These are phyloP conservation scores for Phyllosticta citribraziliensis DNA, from an alignment of 2,329 filamentous ascomycete genomes.

Conservation along the genomic window DNA sequence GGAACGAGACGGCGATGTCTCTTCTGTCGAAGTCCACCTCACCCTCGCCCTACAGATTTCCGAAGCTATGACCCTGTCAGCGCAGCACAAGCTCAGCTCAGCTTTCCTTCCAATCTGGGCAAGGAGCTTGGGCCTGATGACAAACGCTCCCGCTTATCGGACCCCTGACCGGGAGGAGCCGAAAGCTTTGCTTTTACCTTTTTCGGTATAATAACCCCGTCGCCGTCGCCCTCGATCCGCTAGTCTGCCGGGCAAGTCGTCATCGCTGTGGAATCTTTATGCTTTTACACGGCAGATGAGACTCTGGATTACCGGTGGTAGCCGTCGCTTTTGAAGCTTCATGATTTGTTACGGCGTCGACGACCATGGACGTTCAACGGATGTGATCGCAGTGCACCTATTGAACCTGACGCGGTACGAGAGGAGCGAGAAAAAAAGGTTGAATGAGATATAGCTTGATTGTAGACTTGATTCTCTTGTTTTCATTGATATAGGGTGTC, in stretches of 20 bases:
- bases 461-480: not conserved
- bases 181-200: not conserved
- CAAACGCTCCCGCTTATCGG: not conserved
- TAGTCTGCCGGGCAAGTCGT: not conserved
- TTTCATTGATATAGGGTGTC: not conserved
- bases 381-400: not conserved
- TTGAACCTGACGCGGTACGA: too few species aligned
- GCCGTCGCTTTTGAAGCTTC: not conserved
- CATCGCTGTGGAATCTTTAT: not conserved
- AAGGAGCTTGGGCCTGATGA: not conserved
- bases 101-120: not conserved
- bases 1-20: too few species aligned
- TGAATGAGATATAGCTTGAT: not conserved
- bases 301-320: not conserved
- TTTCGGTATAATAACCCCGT: not conserved
- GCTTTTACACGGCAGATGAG: not conserved
- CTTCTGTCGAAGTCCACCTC: too few species aligned
- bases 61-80: not conserved
- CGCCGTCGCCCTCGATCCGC: not conserved
- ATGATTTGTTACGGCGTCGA: not conserved
- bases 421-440: not conserved
- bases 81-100: too few species aligned
- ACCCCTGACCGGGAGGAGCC: not conserved
- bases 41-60: not conserved
- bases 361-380: not conserved